Evolutionary conservation across 1,284 basidiomycete genomes (phyloP).

Genomic region (Ceratobasidium papillatum): DNA sequence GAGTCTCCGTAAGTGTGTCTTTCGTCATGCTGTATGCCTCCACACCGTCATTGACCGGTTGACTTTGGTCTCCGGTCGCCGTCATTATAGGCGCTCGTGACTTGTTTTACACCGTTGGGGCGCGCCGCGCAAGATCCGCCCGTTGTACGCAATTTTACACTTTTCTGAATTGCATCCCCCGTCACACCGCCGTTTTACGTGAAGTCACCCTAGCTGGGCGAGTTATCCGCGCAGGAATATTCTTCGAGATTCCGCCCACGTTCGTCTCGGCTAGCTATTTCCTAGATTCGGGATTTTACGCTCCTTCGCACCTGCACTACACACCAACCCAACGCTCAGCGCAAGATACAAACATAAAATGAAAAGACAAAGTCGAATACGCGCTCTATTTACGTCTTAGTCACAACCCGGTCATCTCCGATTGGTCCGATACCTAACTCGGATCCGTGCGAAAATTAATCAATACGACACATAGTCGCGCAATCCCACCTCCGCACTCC

Average conservation of each 20-base stretch:
- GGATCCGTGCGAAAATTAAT: constrained; percentile 21
- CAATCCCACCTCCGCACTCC: neutral
- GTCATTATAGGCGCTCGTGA: neutral
- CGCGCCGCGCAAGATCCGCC: neutral
- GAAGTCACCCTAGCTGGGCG: neutral
- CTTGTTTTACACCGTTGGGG: neutral
- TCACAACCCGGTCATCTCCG: neutral
- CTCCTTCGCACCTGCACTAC: neutral
- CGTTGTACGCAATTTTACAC: neutral
- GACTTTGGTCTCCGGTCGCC: no score
- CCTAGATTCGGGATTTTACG: neutral
- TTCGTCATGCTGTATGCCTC: constrained; percentile 3
- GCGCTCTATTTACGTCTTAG: constrained; percentile 17
- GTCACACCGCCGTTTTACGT: neutral
- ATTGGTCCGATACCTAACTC: neutral
- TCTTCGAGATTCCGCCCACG: neutral
- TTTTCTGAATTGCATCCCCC: neutral
- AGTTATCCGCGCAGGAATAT: neutral
- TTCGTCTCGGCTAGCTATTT: neutral
- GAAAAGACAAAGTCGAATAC: neutral
- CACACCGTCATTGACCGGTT: neutral
- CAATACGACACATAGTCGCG: neutral
- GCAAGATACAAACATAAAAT: no score
- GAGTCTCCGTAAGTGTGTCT: neutral
- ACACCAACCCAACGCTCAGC: no score